Base-by-base conservation (phyloP, 257 asterid genomes). In the Solanum piurae region DNA sequence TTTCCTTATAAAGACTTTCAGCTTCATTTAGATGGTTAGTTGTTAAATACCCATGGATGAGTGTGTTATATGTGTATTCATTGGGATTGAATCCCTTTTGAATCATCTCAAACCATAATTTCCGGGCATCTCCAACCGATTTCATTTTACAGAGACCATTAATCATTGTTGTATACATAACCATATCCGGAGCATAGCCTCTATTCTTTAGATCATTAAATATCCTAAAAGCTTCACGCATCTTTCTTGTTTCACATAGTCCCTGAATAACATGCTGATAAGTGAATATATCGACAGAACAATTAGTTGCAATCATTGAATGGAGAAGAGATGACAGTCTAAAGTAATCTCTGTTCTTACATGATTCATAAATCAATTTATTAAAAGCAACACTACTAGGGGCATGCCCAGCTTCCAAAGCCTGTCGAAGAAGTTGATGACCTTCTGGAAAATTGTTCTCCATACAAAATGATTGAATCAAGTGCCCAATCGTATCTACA, bases 61-160 rank as follows among this genome's bases (percentile, higher is more conserved):
- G 87, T 60, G 93, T 90, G 66, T 91, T 92, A 86, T 96, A 96
- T 6, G 96, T 89, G 89, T 87, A 90, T 86, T 91, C 93, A 23
- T 93, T 89, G 29, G 96, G 98, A 87, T 86, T 13, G 5, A 94
- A 86, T 58, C 94, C 95, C 72, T 89, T 92, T 40, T 84, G 88
- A 72, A 92, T 90, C 98, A 96, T 96, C 91, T 95, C 97, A 87
- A 86, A 88, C 98, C 98, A 96, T 86, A 96, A 79, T 90, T 87
- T 89, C 74, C 89, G 83, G 11, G 96, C 98, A 87, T 90, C 93
- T 89, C 89, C 93, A 69, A 93, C 21, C 87, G 93, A 89, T 68
- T 91, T 92, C 89, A 88, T 90, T 86, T 86, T 86, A 75, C 95
- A 93, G 42, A 93, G 94, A 86, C 95, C 93, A 83, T 89, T 87